A percentile compares a stretch with the other conserved stretches of the same genome.
phyloP scores from a whole-genome alignment of 768 basidiomycete species.

The Rhodocollybia butyracea region DNA sequence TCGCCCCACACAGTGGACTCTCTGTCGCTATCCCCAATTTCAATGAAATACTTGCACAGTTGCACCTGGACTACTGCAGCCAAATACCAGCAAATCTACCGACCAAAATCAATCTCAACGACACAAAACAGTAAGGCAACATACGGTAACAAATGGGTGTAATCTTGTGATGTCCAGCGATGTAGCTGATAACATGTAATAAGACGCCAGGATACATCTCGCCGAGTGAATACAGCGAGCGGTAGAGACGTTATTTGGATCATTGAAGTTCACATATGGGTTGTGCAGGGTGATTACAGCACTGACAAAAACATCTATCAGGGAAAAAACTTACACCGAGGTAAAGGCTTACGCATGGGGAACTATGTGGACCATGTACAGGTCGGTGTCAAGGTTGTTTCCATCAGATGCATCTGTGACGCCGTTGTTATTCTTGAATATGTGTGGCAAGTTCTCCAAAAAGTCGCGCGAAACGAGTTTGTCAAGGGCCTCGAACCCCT shows the following conservation, averaged over 20 bases:
- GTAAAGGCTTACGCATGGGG: conserved; percentile 71
- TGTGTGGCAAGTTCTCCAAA: conserved; percentile 65
- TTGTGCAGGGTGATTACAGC: conserved; percentile 87
- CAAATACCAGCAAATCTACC: conserved; percentile 86
- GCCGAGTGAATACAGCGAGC: conserved; percentile 74
- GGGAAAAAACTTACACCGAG: conserved; percentile 9
- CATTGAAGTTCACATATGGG: conserved; percentile 73
- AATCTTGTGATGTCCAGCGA: conserved; percentile 77
- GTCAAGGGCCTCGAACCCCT: conserved; percentile 71
- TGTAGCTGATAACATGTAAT: conserved; percentile 76
- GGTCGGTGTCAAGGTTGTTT: conserved; percentile 69
- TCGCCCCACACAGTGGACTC: conserved; percentile 85
- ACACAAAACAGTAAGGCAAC: too few relatives aligned
- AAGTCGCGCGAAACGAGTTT: conserved; percentile 65
- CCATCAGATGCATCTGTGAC: conserved; percentile 57
- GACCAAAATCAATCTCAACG: conserved; percentile 10
- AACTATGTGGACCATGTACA: conserved; percentile 84
- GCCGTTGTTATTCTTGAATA: conserved; percentile 61
- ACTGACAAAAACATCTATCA: conserved; percentile 34
- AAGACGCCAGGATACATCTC: conserved; percentile 67
- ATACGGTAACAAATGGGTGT: conserved; percentile 79
- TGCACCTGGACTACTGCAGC: conserved; percentile 86
- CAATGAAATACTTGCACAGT: conserved; percentile 82
- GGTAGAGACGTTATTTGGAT: conserved; percentile 63
- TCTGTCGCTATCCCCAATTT: conserved; percentile 67